A percentile compares a stretch with the other conserved stretches of the same genome.
Conservation (phyloP, 495 filamentous ascomycete species). For the Daldinia decipiens region DNA sequence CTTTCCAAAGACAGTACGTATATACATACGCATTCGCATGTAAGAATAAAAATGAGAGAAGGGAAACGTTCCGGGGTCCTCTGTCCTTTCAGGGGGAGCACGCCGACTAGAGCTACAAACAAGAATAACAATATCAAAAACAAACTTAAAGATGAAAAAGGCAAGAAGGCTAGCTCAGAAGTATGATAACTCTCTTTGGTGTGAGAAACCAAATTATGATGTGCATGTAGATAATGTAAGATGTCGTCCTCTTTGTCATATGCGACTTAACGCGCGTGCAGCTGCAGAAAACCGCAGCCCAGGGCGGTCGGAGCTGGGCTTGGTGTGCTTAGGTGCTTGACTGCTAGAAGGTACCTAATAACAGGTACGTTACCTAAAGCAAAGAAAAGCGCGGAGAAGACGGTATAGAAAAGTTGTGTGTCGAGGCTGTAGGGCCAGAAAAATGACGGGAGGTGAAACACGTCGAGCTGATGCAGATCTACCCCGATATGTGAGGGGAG, state of each 20-base stretch:
- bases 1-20: slow-evolving; percentile 20
- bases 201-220: slow-evolving; percentile 34
- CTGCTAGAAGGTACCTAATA: slow-evolving; percentile 10
- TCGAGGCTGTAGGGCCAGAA: slow-evolving; percentile 32
- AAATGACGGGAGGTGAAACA: slow-evolving; percentile 42
- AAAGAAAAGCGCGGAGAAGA: slow-evolving; percentile 22
- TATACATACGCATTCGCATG: slow-evolving; percentile 13
- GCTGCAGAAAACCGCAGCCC: slow-evolving; percentile 34
- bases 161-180: neutral
- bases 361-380: slow-evolving; percentile 18
- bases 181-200: neutral
- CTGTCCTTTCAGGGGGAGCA: slow-evolving; percentile 38
- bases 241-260: slow-evolving; percentile 34
- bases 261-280: slow-evolving; percentile 36
- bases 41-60: slow-evolving; percentile 10
- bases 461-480: slow-evolving; percentile 43
- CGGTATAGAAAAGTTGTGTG: slow-evolving; percentile 25
- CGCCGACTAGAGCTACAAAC: slow-evolving; percentile 39
- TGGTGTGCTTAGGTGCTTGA: neutral
- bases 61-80: slow-evolving; percentile 16
- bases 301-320: neutral
- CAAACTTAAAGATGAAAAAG: neutral
- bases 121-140: slow-evolving; percentile 11
- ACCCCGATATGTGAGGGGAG: slow-evolving; percentile 36
- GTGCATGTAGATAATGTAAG: slow-evolving; percentile 28